Percentiles rank a stretch among this genome's conserved stretches.
Evolutionary conservation across 441 rosid genomes (phyloP).

Genomic region (Theobroma grandiflorum): DNA sequence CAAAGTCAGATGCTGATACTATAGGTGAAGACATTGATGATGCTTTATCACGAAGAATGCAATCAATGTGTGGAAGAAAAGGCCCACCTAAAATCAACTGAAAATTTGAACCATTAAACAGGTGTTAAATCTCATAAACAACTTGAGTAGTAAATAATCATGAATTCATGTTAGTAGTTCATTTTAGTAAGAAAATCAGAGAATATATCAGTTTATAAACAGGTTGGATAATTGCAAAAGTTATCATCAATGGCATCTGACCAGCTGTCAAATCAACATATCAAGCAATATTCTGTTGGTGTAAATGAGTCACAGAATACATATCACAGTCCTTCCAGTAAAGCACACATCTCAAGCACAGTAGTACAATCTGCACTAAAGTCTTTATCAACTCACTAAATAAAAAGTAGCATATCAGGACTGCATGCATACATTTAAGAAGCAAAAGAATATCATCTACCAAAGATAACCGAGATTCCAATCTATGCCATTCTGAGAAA

Average conservation of each 20-base stretch:
- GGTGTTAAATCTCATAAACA: slow-evolving; percentile 8
- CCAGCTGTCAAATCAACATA: not conserved
- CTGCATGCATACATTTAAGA: not conserved
- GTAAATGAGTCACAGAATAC: not conserved
- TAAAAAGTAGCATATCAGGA: not conserved
- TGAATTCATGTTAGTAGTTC: not conserved
- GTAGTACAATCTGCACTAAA: not conserved
- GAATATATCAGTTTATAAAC: not conserved
- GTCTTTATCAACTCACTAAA: not conserved
- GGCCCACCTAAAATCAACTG: slow-evolving; percentile 81
- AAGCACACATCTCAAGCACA: slow-evolving; percentile 1
- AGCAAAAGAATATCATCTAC: slow-evolving; percentile 7
- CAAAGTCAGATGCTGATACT: slow-evolving; percentile 63
- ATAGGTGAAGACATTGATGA: slow-evolving; percentile 51
- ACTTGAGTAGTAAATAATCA: not conserved
- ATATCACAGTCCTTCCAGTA: not conserved
- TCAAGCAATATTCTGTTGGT: not conserved
- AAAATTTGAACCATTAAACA: slow-evolving; percentile 31
- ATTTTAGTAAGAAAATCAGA: not conserved
- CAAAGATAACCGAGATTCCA: not conserved
- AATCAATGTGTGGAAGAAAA: slow-evolving; percentile 65
- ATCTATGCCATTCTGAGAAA: slow-evolving; percentile 1
- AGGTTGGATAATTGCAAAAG: not conserved
- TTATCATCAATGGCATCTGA: not conserved
- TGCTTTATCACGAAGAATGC: slow-evolving; percentile 62